Percentiles rank a stretch among this genome's conserved stretches.
Conservation (phyloP, 1,284 basidiomycete species). For the Puccinia coronata region DNA sequence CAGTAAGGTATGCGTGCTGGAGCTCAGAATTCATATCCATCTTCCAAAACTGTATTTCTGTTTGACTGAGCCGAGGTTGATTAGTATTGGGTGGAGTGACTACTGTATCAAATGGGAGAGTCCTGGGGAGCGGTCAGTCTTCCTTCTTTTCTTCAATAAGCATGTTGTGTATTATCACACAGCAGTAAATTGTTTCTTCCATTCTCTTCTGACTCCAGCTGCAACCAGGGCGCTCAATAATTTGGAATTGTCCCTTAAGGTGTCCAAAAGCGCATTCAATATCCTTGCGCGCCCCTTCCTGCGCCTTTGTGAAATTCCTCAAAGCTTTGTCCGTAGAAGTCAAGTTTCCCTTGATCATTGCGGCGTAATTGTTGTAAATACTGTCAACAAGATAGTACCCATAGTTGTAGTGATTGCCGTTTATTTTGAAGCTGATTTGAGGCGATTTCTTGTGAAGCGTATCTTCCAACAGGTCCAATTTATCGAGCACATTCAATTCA, state of each 20-base stretch:
- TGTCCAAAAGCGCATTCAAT: not conserved
- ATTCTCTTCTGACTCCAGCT: not conserved
- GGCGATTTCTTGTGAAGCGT: not conserved
- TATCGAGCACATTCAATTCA: not conserved
- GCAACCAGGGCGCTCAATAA: not conserved
- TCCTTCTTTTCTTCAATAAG: not conserved
- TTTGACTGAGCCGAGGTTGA: not conserved
- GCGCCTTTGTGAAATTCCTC: not conserved
- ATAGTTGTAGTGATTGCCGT: not conserved
- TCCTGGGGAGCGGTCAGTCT: not conserved
- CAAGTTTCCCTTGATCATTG: not conserved
- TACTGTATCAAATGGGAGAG: not conserved
- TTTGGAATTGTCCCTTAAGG: constrained; percentile 9
- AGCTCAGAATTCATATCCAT: constrained; percentile 9
- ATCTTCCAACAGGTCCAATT: not conserved
- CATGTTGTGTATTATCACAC: constrained; percentile 22
- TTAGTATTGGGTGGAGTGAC: not conserved
- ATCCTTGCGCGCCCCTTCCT: not conserved
- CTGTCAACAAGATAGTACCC: constrained; percentile 31
- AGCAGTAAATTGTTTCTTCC: not conserved
- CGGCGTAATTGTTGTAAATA: not conserved
- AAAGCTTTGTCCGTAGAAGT: not conserved
- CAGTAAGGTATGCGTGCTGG: not conserved
- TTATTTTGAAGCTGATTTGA: not conserved
- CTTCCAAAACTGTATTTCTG: not conserved